Base-by-base conservation (phyloP, 2,329 filamentous ascomycete species). In the Penicillium sp. region DNA sequence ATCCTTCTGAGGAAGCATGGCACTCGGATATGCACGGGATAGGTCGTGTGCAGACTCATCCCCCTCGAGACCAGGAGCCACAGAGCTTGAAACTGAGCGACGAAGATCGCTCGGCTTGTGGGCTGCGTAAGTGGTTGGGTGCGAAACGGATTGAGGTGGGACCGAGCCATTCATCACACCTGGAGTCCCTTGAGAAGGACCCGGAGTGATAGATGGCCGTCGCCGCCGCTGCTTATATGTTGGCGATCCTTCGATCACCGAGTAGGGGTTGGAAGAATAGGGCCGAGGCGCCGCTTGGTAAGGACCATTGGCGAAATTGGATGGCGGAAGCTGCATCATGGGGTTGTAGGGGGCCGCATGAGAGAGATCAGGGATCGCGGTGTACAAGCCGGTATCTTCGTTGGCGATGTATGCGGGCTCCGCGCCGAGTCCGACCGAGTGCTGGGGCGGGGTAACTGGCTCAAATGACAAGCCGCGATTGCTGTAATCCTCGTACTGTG, bases 341-440 rank as follows among this genome's bases (percentile, higher is more conserved):
- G 91, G 89, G 73, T 93, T 92, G 72, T 96, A 87, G 14, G 85
- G 86, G 64, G 88, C 86, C 63, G 92, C 88, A 57, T 88, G 83
- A n/a, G 72, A 71, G 71, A 96, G 88, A 69, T 98, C 93, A 11
- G 93, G 92, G 67, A 98, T 96, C 45, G 91, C 93, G 53, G 92
- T 93, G 83, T 97, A 98, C 48, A 98, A 83, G 58, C 93, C 93
- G 46, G 93, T 96, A 76, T 98, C 95, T 79, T 99, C 95, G 73
- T 97, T 97, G 61, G 93, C 92, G 75, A 99, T 96, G 80, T 98
- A 99, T 10, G 95, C 92, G 10, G 95, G 92, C 80, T 99, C 95
- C 42, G 89, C 84, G 59, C 89, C 86, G 64, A 96, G 88, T 61
- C 85, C 88, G 58, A 95, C 79, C 14, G 90, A 86, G 77, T 97